These are phyloP conservation scores for Leishmania amazonensis DNA, from an alignment of 208 protist genomes.

Conservation along the genomic window DNA sequence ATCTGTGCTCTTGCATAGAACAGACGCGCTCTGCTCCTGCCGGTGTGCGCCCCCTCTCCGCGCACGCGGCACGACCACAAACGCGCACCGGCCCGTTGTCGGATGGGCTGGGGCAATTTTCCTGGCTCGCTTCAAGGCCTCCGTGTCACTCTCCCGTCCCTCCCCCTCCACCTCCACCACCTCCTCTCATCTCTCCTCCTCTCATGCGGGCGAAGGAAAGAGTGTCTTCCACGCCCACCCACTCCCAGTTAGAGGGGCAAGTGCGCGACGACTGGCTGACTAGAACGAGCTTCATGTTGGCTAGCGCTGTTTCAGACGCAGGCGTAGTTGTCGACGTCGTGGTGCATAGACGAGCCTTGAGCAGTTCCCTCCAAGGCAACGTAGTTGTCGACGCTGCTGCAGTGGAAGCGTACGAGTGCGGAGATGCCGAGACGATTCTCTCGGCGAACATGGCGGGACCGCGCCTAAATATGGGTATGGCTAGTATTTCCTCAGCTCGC, in stretches of 20 bases:
- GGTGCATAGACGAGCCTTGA: slow-evolving; percentile 1
- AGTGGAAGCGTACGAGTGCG: slow-evolving; percentile 14
- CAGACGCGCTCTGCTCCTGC: no score
- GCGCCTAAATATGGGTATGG: not conserved
- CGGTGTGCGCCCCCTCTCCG: no score
- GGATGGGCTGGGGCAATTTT: no score
- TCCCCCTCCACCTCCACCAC: no score
- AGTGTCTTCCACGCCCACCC: not conserved
- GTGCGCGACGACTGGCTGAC: not conserved
- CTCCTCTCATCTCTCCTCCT: no score
- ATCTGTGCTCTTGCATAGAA: not conserved
- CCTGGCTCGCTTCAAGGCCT: no score
- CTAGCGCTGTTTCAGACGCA: slow-evolving; percentile 18
- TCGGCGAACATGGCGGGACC: not conserved
- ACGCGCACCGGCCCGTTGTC: no score
- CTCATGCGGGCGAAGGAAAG: not conserved
- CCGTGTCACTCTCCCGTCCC: no score
- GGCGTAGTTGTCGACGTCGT: slow-evolving; percentile 19
- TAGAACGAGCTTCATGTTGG: slow-evolving; percentile 3
- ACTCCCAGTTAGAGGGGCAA: not conserved
- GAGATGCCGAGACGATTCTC: not conserved
- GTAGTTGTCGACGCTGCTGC: slow-evolving; percentile 4
- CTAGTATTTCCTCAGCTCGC: not conserved
- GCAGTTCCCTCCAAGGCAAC: slow-evolving; percentile 6
- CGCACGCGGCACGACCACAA: no score